A percentile compares a stretch with the other conserved stretches of the same genome.
Evolutionary conservation across 2,329 filamentous ascomycete species (phyloP).

Genomic region (Diaporthe caulivora): DNA sequence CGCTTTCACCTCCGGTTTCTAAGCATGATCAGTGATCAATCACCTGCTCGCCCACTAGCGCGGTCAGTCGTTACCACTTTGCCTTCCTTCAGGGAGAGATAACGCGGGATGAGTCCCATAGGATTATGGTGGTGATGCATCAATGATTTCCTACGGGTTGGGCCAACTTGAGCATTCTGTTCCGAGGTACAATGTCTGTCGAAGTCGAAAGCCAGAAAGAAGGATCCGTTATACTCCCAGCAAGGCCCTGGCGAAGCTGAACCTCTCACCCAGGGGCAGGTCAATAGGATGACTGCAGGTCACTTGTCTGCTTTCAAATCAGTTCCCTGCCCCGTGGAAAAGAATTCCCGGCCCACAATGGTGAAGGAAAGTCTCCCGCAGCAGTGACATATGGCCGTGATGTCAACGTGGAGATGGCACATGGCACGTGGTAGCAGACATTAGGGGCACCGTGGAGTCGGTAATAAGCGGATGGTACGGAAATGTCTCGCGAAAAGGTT

Average conservation of each 20-base stretch:
- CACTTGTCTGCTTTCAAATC: not conserved
- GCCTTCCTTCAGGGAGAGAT: not conserved
- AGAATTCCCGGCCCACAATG: not conserved
- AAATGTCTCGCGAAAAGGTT: not conserved
- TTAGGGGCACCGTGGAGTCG: no score
- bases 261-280: no score
- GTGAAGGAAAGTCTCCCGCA: not conserved
- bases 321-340: not conserved
- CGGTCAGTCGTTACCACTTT: no score
- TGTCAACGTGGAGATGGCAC: not conserved
- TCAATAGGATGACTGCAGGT: no score
- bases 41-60: no score
- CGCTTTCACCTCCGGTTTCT: no score
- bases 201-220: not conserved
- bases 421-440: no score
- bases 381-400: no score
- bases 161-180: not conserved
- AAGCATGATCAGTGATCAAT: no score
- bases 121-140: rapidly evolving
- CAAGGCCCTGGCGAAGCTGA: no score
- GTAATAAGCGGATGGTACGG: not conserved
- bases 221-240: not conserved
- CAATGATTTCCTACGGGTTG: not conserved
- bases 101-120: not conserved
- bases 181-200: not conserved